Conservation (phyloP, 2,329 filamentous ascomycete genomes). For the Malbranchea zuffiana region DNA sequence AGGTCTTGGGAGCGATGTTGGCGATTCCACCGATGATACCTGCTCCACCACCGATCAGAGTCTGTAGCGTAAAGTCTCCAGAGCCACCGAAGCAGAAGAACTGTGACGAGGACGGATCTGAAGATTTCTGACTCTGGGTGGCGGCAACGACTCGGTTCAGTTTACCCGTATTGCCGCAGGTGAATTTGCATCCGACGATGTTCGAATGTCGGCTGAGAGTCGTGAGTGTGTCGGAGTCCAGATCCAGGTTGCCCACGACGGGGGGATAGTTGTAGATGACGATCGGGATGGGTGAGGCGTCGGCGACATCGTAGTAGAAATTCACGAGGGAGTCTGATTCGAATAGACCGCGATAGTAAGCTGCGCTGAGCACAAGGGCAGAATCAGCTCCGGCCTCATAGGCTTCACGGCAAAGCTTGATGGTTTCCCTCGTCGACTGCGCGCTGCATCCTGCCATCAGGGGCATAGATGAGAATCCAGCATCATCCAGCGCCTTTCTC, state of each 20-base stretch:
- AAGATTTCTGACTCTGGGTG: conserved; percentile 3
- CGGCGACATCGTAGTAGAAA: conserved; percentile 65
- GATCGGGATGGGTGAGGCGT: conserved; percentile 63
- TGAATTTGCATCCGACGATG: conserved; percentile 83
- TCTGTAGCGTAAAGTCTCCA: conserved; percentile 63
- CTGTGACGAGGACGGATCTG: conserved; percentile 2
- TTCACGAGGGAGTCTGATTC: conserved; percentile 62
- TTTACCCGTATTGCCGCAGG: conserved; percentile 82
- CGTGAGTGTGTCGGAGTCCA: conserved; percentile 81
- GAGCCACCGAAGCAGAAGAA: conserved; percentile 64
- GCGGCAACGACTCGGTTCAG: conserved; percentile 55
- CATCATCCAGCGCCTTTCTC: conserved; percentile 68
- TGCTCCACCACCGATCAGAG: conserved; percentile 56
- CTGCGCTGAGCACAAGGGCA: conserved; percentile 66
- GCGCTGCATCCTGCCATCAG: conserved; percentile 76
- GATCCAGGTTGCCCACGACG: conserved; percentile 74
- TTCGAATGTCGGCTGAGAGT: conserved; percentile 68
- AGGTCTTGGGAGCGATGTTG: conserved; percentile 58
- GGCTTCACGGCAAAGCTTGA: conserved; percentile 59
- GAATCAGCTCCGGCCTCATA: conserved; percentile 65
- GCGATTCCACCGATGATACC: conserved; percentile 62
- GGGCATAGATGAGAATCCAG: conserved; percentile 63
- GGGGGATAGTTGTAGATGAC: conserved; percentile 88
- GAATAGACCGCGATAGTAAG: conserved; percentile 69
- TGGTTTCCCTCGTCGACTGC: conserved; percentile 68